Percentiles rank a stretch among this genome's conserved stretches.
phyloP scores from a whole-genome alignment of 2,329 filamentous ascomycete species.

The Claviceps sp. region DNA sequence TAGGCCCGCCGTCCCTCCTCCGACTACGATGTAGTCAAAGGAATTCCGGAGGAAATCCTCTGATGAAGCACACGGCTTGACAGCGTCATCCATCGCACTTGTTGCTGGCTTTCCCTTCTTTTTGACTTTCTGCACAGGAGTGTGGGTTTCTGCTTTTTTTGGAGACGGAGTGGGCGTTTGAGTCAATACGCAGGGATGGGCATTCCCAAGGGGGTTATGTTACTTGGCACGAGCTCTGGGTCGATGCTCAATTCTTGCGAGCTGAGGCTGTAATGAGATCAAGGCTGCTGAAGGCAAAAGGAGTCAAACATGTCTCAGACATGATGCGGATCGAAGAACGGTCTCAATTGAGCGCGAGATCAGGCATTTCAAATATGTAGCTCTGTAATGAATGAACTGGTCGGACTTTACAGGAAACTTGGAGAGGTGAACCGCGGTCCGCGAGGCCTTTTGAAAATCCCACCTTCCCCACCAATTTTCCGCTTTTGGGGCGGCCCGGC shows the following conservation, averaged over 20 bases:
- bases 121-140: too few species aligned
- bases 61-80: not conserved
- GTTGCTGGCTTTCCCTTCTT: not conserved
- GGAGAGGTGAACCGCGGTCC: too few species aligned
- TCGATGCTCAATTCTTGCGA: not conserved
- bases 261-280: not conserved
- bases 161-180: not conserved
- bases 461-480: too few species aligned
- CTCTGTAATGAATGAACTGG: too few species aligned
- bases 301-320: not conserved
- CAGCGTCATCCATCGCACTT: not conserved
- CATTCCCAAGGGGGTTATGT: not conserved
- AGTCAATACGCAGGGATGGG: not conserved
- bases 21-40: slow-evolving; percentile 30
- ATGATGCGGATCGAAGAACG: not conserved
- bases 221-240: not conserved
- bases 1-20: slow-evolving; percentile 42
- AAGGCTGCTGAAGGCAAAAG: not conserved
- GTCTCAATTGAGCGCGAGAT: not conserved
- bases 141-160: not conserved
- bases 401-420: too few species aligned
- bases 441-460: too few species aligned
- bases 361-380: not conserved
- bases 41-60: slow-evolving; percentile 12
- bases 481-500: too few species aligned